Base-by-base conservation (phyloP, 441 rosid species). In the Adansonia grandidieri region DNA sequence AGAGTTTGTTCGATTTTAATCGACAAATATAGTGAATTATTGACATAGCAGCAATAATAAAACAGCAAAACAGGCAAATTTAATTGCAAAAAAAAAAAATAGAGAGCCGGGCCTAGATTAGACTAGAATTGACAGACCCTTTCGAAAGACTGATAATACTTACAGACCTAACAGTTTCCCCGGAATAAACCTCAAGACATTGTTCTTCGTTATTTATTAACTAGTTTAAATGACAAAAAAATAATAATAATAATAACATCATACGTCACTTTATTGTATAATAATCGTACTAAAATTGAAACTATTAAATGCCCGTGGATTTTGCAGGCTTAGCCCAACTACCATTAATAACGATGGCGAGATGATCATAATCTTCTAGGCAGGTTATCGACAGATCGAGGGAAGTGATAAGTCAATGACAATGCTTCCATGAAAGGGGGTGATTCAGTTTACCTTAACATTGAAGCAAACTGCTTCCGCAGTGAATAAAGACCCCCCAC, bases 21-120 rank as follows among this genome's bases (percentile, higher is more conserved):
- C 60, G 15, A 71, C 61, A 71, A 24, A 15, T 45, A 11, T 47
- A 7, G 73, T 69, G 56, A 69, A 69, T 69, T 69, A 47, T 69
- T 69, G 73, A 48, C 57, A 47, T 11, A 37, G 74, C 74, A 71
- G 60, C 42, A 71, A 51, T 51, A 7, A 48, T 13, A 8, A 71
- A 24, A 45, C 32, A 9, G 6, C 9, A 6, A 32, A 63, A 19
- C 13, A 50, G n/a, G 1, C 6, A 50, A 24, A 28, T 15, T 71
- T 51, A 28, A 51, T 28, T 24, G 24, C 47, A 24, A 4, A 17
- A 51, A 28, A 71, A 28, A 28, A 28, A 28, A 28, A 51, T 40
- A 71, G 14, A 71, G 61, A 24, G 47, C 61, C 20, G 15, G 24
- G 44, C 61, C 74, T 71, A 71, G 61, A 28, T 17, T 28, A 22